Percentiles rank a stretch among this genome's conserved stretches.
Conservation (phyloP, 2,329 filamentous ascomycete genomes). For the Emydomyces testavorans region DNA sequence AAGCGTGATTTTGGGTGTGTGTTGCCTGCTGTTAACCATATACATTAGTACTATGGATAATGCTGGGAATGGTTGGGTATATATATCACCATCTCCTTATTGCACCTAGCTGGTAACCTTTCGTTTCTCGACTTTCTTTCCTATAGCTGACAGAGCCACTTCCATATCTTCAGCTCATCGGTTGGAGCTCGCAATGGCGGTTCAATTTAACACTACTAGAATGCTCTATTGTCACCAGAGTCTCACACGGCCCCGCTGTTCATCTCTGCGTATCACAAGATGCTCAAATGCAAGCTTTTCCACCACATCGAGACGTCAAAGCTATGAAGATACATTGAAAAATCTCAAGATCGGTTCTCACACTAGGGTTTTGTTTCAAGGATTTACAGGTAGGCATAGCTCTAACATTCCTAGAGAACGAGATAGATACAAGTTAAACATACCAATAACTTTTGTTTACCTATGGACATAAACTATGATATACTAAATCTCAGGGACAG, state of each 20-base stretch:
- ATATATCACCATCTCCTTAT: neutral
- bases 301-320: constrained; percentile 21
- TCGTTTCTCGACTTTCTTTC: no score
- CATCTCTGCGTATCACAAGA: neutral
- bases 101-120: no score
- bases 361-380: constrained; percentile 58
- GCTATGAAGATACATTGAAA: constrained; percentile 50
- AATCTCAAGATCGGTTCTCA: constrained; percentile 57
- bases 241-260: neutral
- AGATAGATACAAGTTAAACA: neutral
- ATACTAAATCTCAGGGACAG: constrained; percentile 3
- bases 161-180: neutral
- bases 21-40: neutral
- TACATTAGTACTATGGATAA: neutral
- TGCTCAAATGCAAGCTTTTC: constrained; percentile 22
- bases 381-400: constrained; percentile 48
- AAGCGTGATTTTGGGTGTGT: neutral
- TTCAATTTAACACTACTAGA: neutral
- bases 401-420: neutral
- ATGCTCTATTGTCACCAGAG: neutral
- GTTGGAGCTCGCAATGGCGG: constrained; percentile 3
- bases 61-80: neutral
- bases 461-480: neutral
- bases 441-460: neutral
- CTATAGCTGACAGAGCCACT: no score